phyloP scores from a whole-genome alignment of 192 early-diverging fungal species.

The Diversispora eburnea region DNA sequence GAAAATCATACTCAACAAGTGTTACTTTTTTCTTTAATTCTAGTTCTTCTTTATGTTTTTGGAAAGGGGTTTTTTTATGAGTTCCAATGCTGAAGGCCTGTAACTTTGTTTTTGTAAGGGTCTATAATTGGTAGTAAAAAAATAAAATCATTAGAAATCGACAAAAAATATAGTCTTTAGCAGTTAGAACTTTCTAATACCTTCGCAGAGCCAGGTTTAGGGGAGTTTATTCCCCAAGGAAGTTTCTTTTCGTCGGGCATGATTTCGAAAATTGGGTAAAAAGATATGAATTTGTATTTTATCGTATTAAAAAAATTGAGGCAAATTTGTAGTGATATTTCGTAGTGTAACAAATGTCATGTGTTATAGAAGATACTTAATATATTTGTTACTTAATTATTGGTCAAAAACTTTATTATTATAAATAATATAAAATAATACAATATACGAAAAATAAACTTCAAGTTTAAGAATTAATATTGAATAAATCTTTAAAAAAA shows the following conservation, averaged over 20 bases:
- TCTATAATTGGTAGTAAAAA: conserved; percentile 33
- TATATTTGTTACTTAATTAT: too few relatives aligned
- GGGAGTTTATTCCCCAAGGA: conserved; percentile 23
- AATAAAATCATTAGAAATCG: neutral
- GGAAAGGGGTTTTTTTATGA: conserved; percentile 69
- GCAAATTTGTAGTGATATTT: too few relatives aligned
- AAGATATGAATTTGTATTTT: too few relatives aligned
- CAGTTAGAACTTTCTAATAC: neutral
- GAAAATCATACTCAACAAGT: neutral
- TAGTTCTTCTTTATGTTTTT: conserved; percentile 72
- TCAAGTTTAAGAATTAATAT: too few relatives aligned
- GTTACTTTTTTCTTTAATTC: conserved; percentile 68
- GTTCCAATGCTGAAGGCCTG: conserved; percentile 65
- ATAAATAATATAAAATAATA: too few relatives aligned
- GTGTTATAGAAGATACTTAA: too few relatives aligned
- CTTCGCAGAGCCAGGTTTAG: conserved; percentile 26
- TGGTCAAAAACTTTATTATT: too few relatives aligned
- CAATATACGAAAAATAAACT: too few relatives aligned
- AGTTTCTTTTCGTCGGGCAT: conserved; percentile 29
- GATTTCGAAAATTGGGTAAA: neutral
- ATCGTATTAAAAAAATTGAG: too few relatives aligned
- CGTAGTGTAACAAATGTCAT: too few relatives aligned
- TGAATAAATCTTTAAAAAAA: too few relatives aligned
- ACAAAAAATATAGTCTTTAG: neutral
- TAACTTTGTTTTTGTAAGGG: conserved; percentile 59